A percentile compares a stretch with the other conserved stretches of the same genome.
Evolutionary conservation across 768 basidiomycete species (phyloP).

Genomic region (Leccinellum rugosiceps): DNA sequence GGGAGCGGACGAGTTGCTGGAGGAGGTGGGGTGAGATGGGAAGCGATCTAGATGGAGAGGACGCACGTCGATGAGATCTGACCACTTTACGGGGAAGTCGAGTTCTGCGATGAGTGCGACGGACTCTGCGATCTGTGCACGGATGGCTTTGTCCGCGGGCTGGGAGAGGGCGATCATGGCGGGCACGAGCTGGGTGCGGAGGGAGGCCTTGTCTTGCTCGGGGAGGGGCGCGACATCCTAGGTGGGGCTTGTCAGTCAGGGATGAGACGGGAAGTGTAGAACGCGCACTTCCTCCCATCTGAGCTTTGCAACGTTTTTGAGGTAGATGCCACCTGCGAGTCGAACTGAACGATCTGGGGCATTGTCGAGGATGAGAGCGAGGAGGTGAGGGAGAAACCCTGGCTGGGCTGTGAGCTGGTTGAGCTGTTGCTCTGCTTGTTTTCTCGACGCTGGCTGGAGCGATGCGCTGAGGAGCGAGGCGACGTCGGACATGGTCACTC

Average conservation of each 20-base stretch:
- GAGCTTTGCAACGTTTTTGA: slow-evolving; percentile 86
- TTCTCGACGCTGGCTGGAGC: slow-evolving; percentile 63
- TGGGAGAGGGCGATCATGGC: slow-evolving; percentile 86
- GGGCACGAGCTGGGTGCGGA: slow-evolving; percentile 79
- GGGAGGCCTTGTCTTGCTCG: slow-evolving; percentile 64
- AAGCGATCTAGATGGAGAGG: neutral
- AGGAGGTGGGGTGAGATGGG: slow-evolving; percentile 11
- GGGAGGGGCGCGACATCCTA: slow-evolving; percentile 73
- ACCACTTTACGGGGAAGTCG: slow-evolving; percentile 91
- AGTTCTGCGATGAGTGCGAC: slow-evolving; percentile 87
- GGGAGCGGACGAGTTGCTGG: slow-evolving; percentile 85
- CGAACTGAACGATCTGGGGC: slow-evolving; percentile 65
- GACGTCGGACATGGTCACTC: slow-evolving; percentile 56
- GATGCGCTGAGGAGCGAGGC: slow-evolving; percentile 70
- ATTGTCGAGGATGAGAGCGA: slow-evolving; percentile 72
- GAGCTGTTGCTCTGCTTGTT: slow-evolving; percentile 80
- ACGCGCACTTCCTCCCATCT: slow-evolving; percentile 82
- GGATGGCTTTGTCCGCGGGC: slow-evolving; percentile 66
- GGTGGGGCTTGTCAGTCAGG: neutral
- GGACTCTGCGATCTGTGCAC: slow-evolving; percentile 89
- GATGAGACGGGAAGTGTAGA: neutral
- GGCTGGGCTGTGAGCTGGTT: slow-evolving; percentile 61
- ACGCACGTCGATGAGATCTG: slow-evolving; percentile 85
- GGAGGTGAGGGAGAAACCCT: slow-evolving; percentile 77
- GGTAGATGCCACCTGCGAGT: slow-evolving; percentile 83